Percentiles rank a stretch among this genome's conserved stretches.
Conservation (phyloP, 2,329 filamentous ascomycete species). For the Calonectria pseudoturangicola region DNA sequence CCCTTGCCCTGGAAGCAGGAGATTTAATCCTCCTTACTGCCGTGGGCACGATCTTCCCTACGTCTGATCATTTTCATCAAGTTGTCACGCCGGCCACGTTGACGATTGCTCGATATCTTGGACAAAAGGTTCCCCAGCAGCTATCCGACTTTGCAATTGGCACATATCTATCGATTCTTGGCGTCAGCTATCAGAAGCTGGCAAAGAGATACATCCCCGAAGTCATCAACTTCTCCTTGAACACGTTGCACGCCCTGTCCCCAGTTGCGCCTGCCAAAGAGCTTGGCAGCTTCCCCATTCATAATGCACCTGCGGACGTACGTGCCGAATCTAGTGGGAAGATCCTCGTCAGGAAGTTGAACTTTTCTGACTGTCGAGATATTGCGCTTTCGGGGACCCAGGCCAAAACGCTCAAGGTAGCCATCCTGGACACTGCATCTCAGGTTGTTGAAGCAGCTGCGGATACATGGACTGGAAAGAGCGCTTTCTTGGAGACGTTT, state of each 20-base stretch:
- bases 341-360: constrained; percentile 70
- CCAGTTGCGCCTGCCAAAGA: constrained; percentile 69
- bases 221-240: constrained; percentile 86
- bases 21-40: constrained; percentile 91
- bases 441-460: constrained; percentile 81
- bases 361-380: constrained; percentile 74
- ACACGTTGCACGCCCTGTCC: constrained; percentile 81
- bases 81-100: constrained; percentile 94
- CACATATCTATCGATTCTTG: constrained; percentile 85
- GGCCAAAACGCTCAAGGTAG: constrained; percentile 68
- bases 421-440: constrained; percentile 77
- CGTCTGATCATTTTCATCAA: constrained; percentile 97
- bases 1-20: constrained; percentile 75
- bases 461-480: constrained; percentile 83
- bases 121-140: constrained; percentile 81
- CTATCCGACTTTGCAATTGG: constrained; percentile 83
- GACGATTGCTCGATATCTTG: constrained; percentile 88
- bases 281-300: constrained; percentile 77
- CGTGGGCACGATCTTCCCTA: constrained; percentile 90
- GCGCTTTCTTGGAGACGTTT: constrained; percentile 88
- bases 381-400: constrained; percentile 58
- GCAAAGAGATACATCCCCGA: constrained; percentile 94
- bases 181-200: constrained; percentile 86
- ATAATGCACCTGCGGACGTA: constrained; percentile 71
- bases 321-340: constrained; percentile 69